These are phyloP conservation scores for Proliferodiscus dingleyae DNA, from an alignment of 2,329 filamentous ascomycete species.

Conservation along the genomic window DNA sequence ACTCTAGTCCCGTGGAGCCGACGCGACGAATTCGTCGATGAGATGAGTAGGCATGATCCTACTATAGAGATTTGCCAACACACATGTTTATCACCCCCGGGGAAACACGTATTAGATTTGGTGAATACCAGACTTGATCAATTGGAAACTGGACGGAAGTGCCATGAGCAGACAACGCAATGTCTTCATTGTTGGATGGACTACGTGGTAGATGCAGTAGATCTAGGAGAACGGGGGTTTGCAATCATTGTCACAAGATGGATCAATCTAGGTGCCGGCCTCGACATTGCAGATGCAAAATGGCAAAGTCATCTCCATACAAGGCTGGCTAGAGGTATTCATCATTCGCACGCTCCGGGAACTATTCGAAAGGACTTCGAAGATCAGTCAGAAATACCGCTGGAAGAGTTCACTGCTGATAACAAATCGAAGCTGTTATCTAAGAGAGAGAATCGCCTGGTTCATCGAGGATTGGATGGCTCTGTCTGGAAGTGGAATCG, in stretches of 20 bases:
- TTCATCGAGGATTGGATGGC: slow-evolving; percentile 8
- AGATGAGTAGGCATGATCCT: not conserved
- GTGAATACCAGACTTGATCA: slow-evolving; percentile 6
- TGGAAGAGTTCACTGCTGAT: slow-evolving; percentile 7
- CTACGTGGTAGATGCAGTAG: slow-evolving; percentile 11
- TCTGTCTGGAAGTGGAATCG: slow-evolving; percentile 8
- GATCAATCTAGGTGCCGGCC: slow-evolving; percentile 16
- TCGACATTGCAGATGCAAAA: slow-evolving; percentile 15
- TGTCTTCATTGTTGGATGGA: slow-evolving; percentile 14
- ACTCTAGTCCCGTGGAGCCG: slow-evolving; percentile 10
- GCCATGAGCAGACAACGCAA: slow-evolving; percentile 8
- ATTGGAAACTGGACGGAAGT: slow-evolving; percentile 7
- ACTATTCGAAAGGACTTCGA: slow-evolving; percentile 15
- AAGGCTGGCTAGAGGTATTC: slow-evolving; percentile 7
- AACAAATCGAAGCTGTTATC: slow-evolving; percentile 4
- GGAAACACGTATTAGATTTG: slow-evolving; percentile 5
- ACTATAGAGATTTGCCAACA: slow-evolving; percentile 9
- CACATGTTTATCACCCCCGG: slow-evolving; percentile 1
- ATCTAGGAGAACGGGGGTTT: slow-evolving; percentile 12
- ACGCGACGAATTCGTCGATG: slow-evolving; percentile 8
- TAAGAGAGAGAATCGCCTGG: no score
- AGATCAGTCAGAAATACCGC: slow-evolving; percentile 3
- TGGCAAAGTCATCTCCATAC: slow-evolving; percentile 12
- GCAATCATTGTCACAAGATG: slow-evolving; percentile 13
- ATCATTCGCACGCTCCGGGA: slow-evolving; percentile 7